Conservation (phyloP, 2,329 filamentous ascomycete species). For the Zymoseptoria crescenta region DNA sequence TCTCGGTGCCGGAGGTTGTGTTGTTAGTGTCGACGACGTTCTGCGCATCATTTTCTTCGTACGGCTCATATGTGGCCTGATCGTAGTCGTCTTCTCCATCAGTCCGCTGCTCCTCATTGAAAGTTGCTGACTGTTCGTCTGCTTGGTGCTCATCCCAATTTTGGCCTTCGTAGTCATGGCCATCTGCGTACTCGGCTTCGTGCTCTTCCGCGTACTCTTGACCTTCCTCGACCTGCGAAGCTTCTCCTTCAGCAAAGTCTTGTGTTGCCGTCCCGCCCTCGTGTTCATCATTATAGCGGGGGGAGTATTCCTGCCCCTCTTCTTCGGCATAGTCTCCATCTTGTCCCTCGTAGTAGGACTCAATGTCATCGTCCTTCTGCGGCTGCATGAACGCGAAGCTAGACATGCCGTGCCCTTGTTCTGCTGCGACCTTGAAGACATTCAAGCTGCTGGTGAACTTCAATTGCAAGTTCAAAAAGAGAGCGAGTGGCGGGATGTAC, state of each 20-base stretch:
- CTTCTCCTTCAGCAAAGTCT: constrained; percentile 1
- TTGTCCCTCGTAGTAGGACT: constrained; percentile 11
- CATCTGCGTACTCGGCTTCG: constrained; percentile 6
- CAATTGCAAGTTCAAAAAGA: constrained; percentile 48
- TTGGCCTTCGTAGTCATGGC: constrained; percentile 4
- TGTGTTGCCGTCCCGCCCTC: constrained; percentile 5
- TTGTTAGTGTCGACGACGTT: constrained; percentile 4
- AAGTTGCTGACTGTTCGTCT: not conserved
- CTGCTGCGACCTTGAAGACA: constrained; percentile 45
- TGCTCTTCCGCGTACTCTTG: constrained; percentile 5
- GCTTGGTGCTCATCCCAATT: constrained; percentile 2
- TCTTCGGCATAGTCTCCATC: constrained; percentile 1
- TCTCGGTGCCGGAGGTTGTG: constrained; percentile 2
- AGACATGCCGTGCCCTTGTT: constrained; percentile 51
- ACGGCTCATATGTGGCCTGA: constrained; percentile 5
- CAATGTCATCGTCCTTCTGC: constrained; percentile 13
- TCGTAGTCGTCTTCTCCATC: constrained; percentile 1
- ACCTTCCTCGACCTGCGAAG: constrained; percentile 2
- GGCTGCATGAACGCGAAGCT: constrained; percentile 31
- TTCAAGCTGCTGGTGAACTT: constrained; percentile 47
- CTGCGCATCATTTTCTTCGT: constrained; percentile 12
- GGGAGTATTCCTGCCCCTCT: constrained; percentile 4
- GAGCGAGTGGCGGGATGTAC: constrained; percentile 48
- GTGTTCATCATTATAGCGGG: constrained; percentile 2
- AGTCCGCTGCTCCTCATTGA: not conserved